Evolutionary conservation across 371 early-diverging fungal species (phyloP).

Genomic region (Rhizopus sp.): DNA sequence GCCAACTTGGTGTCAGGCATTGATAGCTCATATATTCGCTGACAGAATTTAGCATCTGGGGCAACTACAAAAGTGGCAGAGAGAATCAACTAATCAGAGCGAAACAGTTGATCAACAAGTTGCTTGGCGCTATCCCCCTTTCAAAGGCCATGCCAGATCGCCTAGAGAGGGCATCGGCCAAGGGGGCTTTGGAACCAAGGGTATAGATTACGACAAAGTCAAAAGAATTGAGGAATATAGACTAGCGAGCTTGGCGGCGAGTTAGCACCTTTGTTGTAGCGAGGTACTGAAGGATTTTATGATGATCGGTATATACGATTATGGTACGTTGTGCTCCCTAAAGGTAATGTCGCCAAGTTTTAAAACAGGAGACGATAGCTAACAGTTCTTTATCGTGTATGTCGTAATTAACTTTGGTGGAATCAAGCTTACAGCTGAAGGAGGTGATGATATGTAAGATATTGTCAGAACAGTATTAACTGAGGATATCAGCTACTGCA

Average conservation of each 20-base stretch:
- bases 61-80: constrained; percentile 9
- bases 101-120: constrained; percentile 9
- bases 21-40: not conserved
- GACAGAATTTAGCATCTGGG: not conserved
- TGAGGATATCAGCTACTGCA: constrained; percentile 47
- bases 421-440: constrained; percentile 29
- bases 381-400: constrained; percentile 57
- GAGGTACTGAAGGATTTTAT: constrained; percentile 47
- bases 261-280: constrained; percentile 26
- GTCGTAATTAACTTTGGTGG: constrained; percentile 43
- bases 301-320: constrained; percentile 52
- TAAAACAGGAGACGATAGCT: constrained; percentile 41
- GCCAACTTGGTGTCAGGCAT: not conserved
- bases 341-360: constrained; percentile 48
- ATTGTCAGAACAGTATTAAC: constrained; percentile 31
- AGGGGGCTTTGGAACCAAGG: constrained; percentile 38
- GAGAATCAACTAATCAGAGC: not conserved
- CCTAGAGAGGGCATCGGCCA: constrained; percentile 52
- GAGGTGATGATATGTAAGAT: constrained; percentile 43
- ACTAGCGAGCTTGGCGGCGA: constrained; percentile 42
- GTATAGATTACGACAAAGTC: constrained; percentile 36
- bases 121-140: constrained; percentile 10
- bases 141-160: constrained; percentile 18
- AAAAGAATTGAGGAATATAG: constrained; percentile 32
- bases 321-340: constrained; percentile 25